Percentiles rank a stretch among this genome's conserved stretches.
Conservation (phyloP, 2,329 filamentous ascomycete genomes). For the Nothopassalora personata region DNA sequence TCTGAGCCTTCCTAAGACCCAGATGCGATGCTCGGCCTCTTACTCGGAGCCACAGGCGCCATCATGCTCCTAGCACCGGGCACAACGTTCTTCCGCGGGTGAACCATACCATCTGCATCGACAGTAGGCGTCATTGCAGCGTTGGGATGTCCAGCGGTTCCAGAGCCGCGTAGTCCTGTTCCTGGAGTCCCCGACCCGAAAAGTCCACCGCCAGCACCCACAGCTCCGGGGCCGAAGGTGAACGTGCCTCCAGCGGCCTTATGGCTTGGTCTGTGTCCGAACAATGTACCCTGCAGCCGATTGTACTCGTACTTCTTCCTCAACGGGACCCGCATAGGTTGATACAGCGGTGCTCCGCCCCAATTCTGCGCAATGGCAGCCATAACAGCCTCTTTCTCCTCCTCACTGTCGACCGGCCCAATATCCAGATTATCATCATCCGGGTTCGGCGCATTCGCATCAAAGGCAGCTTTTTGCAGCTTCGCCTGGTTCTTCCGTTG, state of each 20-base stretch:
- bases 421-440: conserved; percentile 72
- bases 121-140: conserved; percentile 8
- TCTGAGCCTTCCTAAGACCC: conserved; percentile 6
- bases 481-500: conserved; percentile 98
- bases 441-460: conserved; percentile 76
- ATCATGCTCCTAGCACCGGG: conserved; percentile 26
- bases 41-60: conserved; percentile 17
- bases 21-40: conserved; percentile 23
- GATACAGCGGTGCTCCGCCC: conserved; percentile 70
- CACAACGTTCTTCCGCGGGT: conserved; percentile 20
- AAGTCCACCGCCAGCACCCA: conserved; percentile 11
- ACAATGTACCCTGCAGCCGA: conserved; percentile 59
- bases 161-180: conserved; percentile 1
- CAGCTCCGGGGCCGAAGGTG: conserved; percentile 13
- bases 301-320: conserved; percentile 55
- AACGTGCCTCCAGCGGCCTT: conserved; percentile 3
- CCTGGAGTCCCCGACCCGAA: not conserved
- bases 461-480: conserved; percentile 91
- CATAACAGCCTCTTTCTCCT: conserved; percentile 90
- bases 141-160: not conserved
- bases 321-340: conserved; percentile 52
- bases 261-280: conserved; percentile 48
- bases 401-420: conserved; percentile 84
- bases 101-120: conserved; percentile 18
- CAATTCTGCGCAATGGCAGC: conserved; percentile 62